A percentile compares a stretch with the other conserved stretches of the same genome.
Conservation (phyloP, 2,329 filamentous ascomycete genomes). For the Aspergillus sp. region DNA sequence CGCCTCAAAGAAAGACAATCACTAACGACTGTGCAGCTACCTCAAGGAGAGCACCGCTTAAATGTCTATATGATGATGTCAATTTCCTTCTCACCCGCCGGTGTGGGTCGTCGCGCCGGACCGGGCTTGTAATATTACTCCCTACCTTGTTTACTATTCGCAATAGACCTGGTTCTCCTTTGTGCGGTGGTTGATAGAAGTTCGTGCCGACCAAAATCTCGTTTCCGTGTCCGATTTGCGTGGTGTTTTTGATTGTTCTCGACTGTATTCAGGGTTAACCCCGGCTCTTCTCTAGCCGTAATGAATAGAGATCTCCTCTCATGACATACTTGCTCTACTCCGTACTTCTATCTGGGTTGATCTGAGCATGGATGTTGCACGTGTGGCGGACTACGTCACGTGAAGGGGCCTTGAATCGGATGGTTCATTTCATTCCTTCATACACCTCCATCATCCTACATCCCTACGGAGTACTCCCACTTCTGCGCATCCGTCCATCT, state of each 20-base stretch:
- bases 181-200: constrained; percentile 24
- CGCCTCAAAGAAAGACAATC: neutral
- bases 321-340: neutral
- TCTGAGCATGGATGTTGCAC: no score
- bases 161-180: constrained; percentile 32
- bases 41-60: constrained; percentile 39
- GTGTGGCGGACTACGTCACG: no score
- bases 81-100: constrained; percentile 19
- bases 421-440: no score
- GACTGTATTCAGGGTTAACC: neutral
- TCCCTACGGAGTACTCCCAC: no score
- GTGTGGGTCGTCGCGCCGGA: constrained; percentile 20
- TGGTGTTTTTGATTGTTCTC: neutral
- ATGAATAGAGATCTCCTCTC: constrained; percentile 29
- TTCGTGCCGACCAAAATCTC: constrained; percentile 11
- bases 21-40: constrained; percentile 29
- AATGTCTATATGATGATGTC: constrained; percentile 20
- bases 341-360: no score
- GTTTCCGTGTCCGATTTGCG: neutral
- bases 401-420: no score
- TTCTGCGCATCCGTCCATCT: no score
- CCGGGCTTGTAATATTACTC: constrained; percentile 39
- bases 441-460: no score
- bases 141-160: constrained; percentile 27
- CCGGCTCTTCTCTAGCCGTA: constrained; percentile 10